These are phyloP conservation scores for Beta lomatogona DNA, from an alignment of 179 eudicot genomes.

Conservation along the genomic window DNA sequence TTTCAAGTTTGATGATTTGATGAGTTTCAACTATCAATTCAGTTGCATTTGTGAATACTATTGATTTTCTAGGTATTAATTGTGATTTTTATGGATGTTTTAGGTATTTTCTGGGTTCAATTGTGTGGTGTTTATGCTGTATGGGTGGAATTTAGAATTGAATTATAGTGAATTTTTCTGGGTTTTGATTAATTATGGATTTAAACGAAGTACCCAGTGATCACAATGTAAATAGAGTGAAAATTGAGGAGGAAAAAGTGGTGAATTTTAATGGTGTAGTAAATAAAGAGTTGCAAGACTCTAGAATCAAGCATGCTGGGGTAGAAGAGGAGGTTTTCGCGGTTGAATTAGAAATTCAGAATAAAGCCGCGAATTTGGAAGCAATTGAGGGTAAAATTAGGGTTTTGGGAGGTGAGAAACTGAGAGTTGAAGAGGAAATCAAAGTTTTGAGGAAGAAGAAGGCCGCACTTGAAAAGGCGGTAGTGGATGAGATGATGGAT, in stretches of 20 bases:
- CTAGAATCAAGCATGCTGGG: slow-evolving; percentile 7
- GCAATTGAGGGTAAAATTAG: slow-evolving; percentile 35
- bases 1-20: too few species aligned
- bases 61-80: not conserved
- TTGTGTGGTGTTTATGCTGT: not conserved
- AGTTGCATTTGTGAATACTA: too few species aligned
- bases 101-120: not conserved
- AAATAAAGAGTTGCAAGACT: not conserved
- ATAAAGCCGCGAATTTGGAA: slow-evolving; percentile 27
- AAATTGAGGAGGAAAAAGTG: slow-evolving; percentile 14
- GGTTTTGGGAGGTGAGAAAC: slow-evolving; percentile 36
- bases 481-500: not conserved
- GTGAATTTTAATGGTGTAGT: not conserved
- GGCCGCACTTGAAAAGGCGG: slow-evolving; percentile 29
- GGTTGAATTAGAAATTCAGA: slow-evolving; percentile 29
- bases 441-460: slow-evolving; percentile 42
- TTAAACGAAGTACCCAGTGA: slow-evolving; percentile 32
- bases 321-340: slow-evolving; percentile 25
- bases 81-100: not conserved
- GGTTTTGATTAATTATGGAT: slow-evolving; percentile 31
- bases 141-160: not conserved
- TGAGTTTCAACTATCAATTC: too few species aligned
- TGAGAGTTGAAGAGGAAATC: slow-evolving; percentile 37
- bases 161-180: not conserved
- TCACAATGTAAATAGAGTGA: slow-evolving; percentile 10